These are phyloP conservation scores for Phytopythium oedochilum DNA, from an alignment of 352 stramenopile species.

Conservation along the genomic window DNA sequence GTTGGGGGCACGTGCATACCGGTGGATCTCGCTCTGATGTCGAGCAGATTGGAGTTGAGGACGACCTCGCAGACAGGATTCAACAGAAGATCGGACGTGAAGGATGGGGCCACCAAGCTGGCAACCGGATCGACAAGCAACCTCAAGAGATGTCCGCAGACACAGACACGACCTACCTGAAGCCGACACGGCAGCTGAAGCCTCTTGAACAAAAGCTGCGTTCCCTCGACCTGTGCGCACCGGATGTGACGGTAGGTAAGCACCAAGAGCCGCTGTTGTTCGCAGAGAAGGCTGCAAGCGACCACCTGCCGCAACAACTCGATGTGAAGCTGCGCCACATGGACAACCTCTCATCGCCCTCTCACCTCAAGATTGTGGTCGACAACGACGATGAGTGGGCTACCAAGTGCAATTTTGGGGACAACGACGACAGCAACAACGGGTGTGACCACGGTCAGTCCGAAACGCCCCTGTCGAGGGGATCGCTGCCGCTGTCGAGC, in stretches of 20 bases:
- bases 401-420: background rate
- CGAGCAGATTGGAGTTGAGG: too few relatives aligned
- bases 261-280: background rate
- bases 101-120: background rate
- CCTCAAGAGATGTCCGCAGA: background rate
- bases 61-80: background rate
- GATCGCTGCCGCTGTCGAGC: background rate
- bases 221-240: background rate
- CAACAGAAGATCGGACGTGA: background rate
- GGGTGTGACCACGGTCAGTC: background rate
- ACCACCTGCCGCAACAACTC: background rate
- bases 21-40: too few relatives aligned
- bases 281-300: background rate
- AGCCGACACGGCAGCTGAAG: background rate
- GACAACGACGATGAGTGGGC: background rate
- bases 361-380: conserved; percentile 4
- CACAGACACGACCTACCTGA: background rate
- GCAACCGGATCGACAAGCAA: background rate
- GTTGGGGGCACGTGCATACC: too few relatives aligned
- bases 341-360: background rate
- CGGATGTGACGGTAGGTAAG: background rate
- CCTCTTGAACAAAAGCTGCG: background rate
- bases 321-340: background rate
- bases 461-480: background rate
- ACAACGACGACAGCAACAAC: background rate